Evolutionary conservation across 805 yeast species (phyloP), one percentile per base, ranked within the genome.

Genomic region (Brettanomyces custersianus): DNA sequence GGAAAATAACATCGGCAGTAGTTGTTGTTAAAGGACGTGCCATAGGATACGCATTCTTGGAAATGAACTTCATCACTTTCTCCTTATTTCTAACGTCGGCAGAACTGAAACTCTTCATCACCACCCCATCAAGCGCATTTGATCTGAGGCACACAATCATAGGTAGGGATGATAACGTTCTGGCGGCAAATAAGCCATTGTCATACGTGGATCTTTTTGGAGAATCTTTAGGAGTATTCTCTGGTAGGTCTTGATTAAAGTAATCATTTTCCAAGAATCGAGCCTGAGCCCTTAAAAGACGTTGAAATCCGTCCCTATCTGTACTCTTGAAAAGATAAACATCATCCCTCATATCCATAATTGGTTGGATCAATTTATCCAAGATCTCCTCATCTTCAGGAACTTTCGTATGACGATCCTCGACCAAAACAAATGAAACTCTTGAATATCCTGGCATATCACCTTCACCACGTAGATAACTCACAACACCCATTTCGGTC

Each of bases 381-480:
- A 83, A 59, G 4, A 80, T 55, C 20, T 70, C 70, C 43, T 67
- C 69, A 54, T 83, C 92, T 50, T 83, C 92, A 2, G 63, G 65
- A 1, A 74, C 63, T 4, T 60, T 59, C 0, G 73, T 60, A 15
- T 67, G 65, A n/a, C 57, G 55, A 39, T 76, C 78, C 48, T 66
- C 72, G 32, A 64, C 58, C 43, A 69, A 77, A 4, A 80, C 66
- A 42, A 79, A 70, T 0, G 76, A 64, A 3, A 77, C 58, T 26
- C 65, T 53, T 48, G 78, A 59, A 20, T 55, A 59, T 20, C 40
- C 41, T 9, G 48, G 48, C 9, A 65, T 52, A 27, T 51, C 60
- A 17, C 48, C 27, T 11, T 40, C 29, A 13, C 52, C 49, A n/a
- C 31, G 34, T 2, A 48, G 37, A 2, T 20, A 29, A 17, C 29